Evolutionary conservation across 108 stramenopile species (phyloP).

Genomic region (Nitzschia inconspicua): DNA sequence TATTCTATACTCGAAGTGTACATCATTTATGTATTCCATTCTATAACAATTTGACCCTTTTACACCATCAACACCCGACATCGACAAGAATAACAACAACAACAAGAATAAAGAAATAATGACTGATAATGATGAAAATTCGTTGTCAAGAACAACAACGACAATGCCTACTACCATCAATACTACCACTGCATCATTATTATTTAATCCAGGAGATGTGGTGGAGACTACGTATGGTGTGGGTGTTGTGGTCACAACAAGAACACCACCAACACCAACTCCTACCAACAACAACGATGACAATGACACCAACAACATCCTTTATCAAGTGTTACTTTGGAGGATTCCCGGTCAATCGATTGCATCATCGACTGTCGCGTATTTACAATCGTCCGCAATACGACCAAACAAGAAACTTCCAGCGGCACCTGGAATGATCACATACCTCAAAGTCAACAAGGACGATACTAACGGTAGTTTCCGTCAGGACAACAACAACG

Average conservation of each 20-base stretch:
- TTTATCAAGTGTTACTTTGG: constrained; percentile 50
- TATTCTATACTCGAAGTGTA: no score
- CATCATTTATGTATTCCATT: no score
- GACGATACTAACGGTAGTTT: neutral
- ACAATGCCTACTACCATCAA: no score
- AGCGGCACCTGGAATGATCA: constrained; percentile 68
- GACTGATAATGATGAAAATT: no score
- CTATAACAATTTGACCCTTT: no score
- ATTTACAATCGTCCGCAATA: constrained; percentile 32
- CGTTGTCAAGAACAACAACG: no score
- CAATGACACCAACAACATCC: neutral
- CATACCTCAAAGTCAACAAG: constrained; percentile 19
- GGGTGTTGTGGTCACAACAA: constrained; percentile 59
- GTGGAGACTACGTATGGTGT: constrained; percentile 72
- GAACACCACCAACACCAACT: neutral
- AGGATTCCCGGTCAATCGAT: constrained; percentile 71
- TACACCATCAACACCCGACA: no score
- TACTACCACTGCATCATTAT: no score
- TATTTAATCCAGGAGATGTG: constrained; percentile 60
- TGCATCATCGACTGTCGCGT: constrained; percentile 48
- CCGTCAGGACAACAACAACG: neutral
- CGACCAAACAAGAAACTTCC: constrained; percentile 35
- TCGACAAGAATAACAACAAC: no score
- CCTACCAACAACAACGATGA: neutral
- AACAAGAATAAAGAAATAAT: no score